phyloP scores from a whole-genome alignment of 306 rosid species.

The Inga laurina region DNA sequence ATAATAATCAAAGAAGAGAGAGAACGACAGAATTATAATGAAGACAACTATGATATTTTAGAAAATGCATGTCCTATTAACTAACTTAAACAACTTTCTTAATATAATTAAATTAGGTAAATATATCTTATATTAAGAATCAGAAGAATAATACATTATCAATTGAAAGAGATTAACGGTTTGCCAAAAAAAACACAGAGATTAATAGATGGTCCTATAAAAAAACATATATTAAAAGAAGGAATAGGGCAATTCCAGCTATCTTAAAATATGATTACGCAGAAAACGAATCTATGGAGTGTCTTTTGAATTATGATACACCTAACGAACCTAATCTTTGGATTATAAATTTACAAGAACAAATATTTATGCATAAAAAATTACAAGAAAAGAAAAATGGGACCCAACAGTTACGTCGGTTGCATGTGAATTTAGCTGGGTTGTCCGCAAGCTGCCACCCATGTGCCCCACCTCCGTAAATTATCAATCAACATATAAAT shows the following conservation, averaged over 20 bases:
- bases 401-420: slow-evolving; percentile 4
- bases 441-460: background rate
- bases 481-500: background rate
- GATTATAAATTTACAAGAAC: background rate
- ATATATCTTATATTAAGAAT: too few relatives aligned
- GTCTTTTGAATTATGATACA: background rate
- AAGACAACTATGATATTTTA: too few relatives aligned
- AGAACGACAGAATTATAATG: too few relatives aligned
- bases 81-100: too few relatives aligned
- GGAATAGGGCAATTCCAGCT: background rate
- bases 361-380: background rate
- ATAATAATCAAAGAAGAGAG: too few relatives aligned
- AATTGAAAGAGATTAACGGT: too few relatives aligned
- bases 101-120: too few relatives aligned
- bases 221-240: background rate
- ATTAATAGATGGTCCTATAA: too few relatives aligned
- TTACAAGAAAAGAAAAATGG: background rate
- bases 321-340: slow-evolving; percentile 15
- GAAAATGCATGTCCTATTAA: too few relatives aligned
- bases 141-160: too few relatives aligned
- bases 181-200: too few relatives aligned
- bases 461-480: background rate
- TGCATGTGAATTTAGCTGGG: slow-evolving; percentile 32
- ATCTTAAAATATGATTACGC: background rate
- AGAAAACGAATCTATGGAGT: background rate